Evolutionary conservation across 352 stramenopile genomes (phyloP), one percentile per base, ranked within the genome.

Genomic region (Globisporangium ultimum): DNA sequence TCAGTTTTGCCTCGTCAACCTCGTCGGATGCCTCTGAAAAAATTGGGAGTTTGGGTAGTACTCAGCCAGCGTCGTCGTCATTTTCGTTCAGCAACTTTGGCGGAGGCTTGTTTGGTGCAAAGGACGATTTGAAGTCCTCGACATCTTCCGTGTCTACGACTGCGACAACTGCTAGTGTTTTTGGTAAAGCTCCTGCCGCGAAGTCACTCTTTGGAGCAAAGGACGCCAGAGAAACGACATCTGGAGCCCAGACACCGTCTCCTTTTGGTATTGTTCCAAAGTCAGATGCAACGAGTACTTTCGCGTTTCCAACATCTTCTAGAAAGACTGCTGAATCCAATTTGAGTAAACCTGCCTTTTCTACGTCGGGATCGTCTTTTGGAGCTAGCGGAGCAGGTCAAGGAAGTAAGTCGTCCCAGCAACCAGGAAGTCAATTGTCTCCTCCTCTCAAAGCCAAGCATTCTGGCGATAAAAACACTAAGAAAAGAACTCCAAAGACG

Each of bases 181-280:
- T 57, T 11, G 43, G 48, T 11, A 63, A 63, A 34, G 28, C 58
- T 22, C 24, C 59, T 41, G 40, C 63, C 6, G 63, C 55, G 11
- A 70, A 62, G 55, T 70, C 63, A 20, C 48, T 66, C 13, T 66
- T 66, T 47, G 60, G 60, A 48, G 22, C 28, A 1, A 45, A 21
- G 0, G 38, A 56, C 32, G 51, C 53, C 49, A 52, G 54, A n/a
- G 34, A 43, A 20, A 69, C 66, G 36, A 21, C 50, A 10, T 6
- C 28, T 36, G 28, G 28, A 21, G 21, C 47, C 9, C 41, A 64
- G 8, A 2, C 40, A 5, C 36, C 64, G 21, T 75, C 68, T 64
- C 59, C 63, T 43, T 75, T 75, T 48, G 67, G 67, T 7, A 47
- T 71, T 10, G 64, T 70, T 9, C 64, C 67, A 22, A 69, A 74